Conservation (phyloP, 176 grass and related monocot species). For the Rhynchospora breviuscula region DNA sequence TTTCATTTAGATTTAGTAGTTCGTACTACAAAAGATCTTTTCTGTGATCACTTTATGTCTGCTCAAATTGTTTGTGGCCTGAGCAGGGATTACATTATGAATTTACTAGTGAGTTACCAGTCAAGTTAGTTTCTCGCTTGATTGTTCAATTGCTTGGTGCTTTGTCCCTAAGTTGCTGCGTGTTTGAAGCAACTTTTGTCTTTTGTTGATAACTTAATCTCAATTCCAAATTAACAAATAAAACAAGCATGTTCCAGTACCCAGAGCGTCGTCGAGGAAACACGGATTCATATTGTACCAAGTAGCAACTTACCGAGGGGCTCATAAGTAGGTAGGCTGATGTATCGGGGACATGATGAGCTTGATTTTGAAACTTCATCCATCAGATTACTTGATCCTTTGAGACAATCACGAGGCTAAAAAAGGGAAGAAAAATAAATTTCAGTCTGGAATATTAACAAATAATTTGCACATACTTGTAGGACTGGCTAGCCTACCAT, state of each 20-base stretch:
- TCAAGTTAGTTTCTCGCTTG: background rate
- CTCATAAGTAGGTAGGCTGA: conserved; percentile 59
- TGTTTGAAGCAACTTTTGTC: background rate
- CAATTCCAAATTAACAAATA: background rate
- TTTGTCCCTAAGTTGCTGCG: background rate
- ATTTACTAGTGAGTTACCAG: background rate
- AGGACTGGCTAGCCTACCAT: background rate
- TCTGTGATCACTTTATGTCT: background rate
- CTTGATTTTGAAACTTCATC: conserved; percentile 18
- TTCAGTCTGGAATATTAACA: background rate
- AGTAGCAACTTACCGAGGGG: conserved; percentile 38
- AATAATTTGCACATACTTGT: background rate
- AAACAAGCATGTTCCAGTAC: background rate
- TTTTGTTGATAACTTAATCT: background rate
- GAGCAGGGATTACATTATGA: background rate
- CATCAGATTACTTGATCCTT: conserved; percentile 22
- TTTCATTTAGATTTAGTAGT: background rate
- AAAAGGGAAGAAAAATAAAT: background rate
- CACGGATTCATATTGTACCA: background rate
- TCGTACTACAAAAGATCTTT: background rate
- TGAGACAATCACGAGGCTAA: conserved; percentile 74
- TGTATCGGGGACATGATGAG: conserved; percentile 41
- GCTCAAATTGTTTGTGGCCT: background rate
- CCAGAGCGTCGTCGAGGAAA: background rate
- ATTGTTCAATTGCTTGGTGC: background rate